Evolutionary conservation across 371 early-diverging fungal species (phyloP).

Genomic region (Mortierella sp.): DNA sequence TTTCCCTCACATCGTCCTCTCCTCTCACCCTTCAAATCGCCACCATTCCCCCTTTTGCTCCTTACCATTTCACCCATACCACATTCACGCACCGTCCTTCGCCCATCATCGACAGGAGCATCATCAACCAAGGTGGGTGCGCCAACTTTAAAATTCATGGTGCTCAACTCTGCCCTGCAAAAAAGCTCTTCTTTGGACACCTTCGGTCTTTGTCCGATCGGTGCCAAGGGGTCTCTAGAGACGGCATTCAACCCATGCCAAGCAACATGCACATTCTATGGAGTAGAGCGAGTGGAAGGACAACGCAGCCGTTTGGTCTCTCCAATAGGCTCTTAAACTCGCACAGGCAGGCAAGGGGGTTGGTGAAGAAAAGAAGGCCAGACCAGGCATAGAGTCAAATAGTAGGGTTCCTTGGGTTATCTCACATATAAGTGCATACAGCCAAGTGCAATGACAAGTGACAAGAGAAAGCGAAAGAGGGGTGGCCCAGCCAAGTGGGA

Average conservation of each 20-base stretch:
- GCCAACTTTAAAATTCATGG: constrained; percentile 5
- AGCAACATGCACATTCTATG: background rate
- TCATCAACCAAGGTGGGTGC: constrained; percentile 9
- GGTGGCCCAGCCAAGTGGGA: background rate
- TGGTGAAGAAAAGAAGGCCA: background rate
- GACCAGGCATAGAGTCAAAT: background rate
- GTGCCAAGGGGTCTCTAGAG: background rate
- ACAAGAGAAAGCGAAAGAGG: background rate
- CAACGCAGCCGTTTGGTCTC: background rate
- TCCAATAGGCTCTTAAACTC: background rate
- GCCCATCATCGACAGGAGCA: background rate
- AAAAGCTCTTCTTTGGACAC: background rate
- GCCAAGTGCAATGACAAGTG: no score
- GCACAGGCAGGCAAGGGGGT: background rate
- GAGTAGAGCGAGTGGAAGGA: background rate
- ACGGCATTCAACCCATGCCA: background rate
- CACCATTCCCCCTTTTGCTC: background rate
- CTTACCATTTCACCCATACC: background rate
- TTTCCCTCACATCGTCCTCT: background rate
- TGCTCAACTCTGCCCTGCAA: background rate
- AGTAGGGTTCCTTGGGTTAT: background rate
- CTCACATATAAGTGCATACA: background rate
- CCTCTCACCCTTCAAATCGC: background rate
- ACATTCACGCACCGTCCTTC: background rate
- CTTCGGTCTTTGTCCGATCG: background rate